A percentile compares a stretch with the other conserved stretches of the same genome.
Conservation (phyloP, 306 rosid species). For the Quercus variabilis region DNA sequence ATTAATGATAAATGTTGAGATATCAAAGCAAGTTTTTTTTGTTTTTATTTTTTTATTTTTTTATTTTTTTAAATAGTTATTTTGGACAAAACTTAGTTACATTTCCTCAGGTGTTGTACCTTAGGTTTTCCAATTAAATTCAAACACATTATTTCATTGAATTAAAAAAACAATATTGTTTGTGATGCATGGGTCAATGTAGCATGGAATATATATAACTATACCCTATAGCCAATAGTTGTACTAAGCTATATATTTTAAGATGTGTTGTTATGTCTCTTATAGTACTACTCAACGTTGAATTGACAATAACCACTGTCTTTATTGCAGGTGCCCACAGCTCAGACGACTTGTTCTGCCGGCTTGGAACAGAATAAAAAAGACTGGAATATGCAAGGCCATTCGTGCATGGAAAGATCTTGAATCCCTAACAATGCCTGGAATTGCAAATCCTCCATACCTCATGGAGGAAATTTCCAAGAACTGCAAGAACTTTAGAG, state of each 20-base stretch:
- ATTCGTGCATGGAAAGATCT: conserved; percentile 60
- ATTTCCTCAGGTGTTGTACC: no score
- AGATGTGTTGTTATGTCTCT: not conserved
- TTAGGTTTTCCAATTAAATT: no score
- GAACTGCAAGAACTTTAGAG: conserved; percentile 59
- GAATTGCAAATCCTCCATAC: conserved; percentile 61
- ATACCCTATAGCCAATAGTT: not conserved
- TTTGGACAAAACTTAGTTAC: no score
- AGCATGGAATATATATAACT: not conserved
- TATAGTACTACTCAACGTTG: not conserved
- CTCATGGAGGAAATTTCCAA: conserved; percentile 57
- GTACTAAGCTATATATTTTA: not conserved
- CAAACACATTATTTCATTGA: no score
- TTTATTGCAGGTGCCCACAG: conserved; percentile 50
- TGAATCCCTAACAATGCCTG: conserved; percentile 77
- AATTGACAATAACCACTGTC: conserved; percentile 3
- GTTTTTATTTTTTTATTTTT: no score
- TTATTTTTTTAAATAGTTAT: no score
- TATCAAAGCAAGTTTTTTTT: no score
- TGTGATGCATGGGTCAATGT: no score
- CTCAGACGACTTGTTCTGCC: conserved; percentile 70
- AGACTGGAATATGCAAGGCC: conserved; percentile 75
- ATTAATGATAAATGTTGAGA: no score
- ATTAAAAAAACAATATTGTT: no score
- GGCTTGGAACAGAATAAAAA: conserved; percentile 82